phyloP scores from a whole-genome alignment of 208 protist species.

The Trypanosoma boissoni region DNA sequence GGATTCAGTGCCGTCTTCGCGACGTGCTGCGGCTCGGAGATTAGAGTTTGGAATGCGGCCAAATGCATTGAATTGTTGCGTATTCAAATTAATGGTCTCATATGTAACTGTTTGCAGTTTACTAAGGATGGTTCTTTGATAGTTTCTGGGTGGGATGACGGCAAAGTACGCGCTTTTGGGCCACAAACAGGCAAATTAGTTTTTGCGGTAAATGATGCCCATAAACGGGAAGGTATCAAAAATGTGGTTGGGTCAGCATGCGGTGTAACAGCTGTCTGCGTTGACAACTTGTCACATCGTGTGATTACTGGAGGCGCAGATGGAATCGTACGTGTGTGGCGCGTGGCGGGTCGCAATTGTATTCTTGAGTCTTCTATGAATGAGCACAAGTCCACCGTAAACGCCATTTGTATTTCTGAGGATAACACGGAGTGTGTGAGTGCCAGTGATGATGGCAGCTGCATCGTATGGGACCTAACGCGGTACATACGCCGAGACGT shows the following conservation, averaged over 20 bases:
- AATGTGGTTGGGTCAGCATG: constrained; percentile 31
- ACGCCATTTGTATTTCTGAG: constrained; percentile 73
- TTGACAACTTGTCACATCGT: constrained; percentile 53
- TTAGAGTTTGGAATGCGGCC: constrained; percentile 94
- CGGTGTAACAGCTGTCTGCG: constrained; percentile 92
- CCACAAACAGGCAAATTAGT: constrained; percentile 94
- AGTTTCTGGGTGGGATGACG: constrained; percentile 93
- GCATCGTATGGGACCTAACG: constrained; percentile 94
- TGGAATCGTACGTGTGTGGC: constrained; percentile 92
- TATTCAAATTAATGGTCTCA: constrained; percentile 90
- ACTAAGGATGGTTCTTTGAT: constrained; percentile 91
- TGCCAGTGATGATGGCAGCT: constrained; percentile 93
- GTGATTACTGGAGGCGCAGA: constrained; percentile 93
- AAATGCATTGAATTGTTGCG: constrained; percentile 92
- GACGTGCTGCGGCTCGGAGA: constrained; percentile 91
- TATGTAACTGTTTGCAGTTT: constrained; percentile 93
- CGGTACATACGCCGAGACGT: constrained; percentile 91
- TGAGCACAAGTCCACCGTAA: constrained; percentile 94
- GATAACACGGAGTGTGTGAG: constrained; percentile 93
- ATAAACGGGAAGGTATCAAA: constrained; percentile 86
- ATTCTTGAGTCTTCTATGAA: constrained; percentile 93
- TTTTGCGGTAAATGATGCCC: constrained; percentile 96
- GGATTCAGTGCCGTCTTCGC: constrained; percentile 95
- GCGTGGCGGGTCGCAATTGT: constrained; percentile 61
- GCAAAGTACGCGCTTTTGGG: constrained; percentile 93